These are phyloP conservation scores for Colletotrichum endophyticum DNA, from an alignment of 2,329 filamentous ascomycete species.

Conservation along the genomic window DNA sequence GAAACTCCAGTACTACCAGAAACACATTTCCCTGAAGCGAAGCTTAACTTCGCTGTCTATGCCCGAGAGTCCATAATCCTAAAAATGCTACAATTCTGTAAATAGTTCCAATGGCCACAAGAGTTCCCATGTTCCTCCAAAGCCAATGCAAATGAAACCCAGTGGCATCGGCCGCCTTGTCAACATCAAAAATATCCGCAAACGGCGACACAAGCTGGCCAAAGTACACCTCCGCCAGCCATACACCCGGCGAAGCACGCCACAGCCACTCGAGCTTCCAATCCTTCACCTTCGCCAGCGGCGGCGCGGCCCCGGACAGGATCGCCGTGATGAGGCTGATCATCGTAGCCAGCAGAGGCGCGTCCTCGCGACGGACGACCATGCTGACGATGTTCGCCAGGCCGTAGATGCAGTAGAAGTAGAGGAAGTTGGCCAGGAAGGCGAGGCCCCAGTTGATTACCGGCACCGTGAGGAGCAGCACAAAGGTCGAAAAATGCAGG, in stretches of 20 bases:
- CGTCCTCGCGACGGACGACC: conserved; percentile 60
- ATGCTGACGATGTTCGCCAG: conserved; percentile 57
- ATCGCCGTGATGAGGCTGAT: conserved; percentile 58
- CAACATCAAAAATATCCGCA: conserved; percentile 54
- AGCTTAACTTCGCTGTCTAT: conserved; percentile 29
- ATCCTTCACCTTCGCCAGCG: conserved; percentile 48
- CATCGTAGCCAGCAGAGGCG: conserved; percentile 61
- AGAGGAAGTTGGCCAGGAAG: conserved; percentile 56
- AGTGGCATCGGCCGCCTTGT: conserved; percentile 44
- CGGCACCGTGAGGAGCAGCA: conserved; percentile 53
- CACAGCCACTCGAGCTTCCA: conserved; percentile 64
- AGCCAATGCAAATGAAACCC: conserved; percentile 52
- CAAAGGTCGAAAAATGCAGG: conserved; percentile 58
- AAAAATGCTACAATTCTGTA: conserved; percentile 51
- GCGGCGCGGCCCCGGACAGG: conserved; percentile 57
- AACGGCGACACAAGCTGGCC: conserved; percentile 54
- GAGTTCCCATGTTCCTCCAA: conserved; percentile 43
- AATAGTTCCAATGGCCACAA: conserved; percentile 45
- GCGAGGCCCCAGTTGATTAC: conserved; percentile 53
- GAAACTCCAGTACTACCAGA: background rate
- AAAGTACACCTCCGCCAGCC: conserved; percentile 63
- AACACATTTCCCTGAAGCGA: fast-evolving
- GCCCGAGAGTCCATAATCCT: conserved; percentile 36
- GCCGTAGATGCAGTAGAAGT: conserved; percentile 65
- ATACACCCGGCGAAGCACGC: conserved; percentile 57